phyloP scores from a whole-genome alignment of 1,284 basidiomycete genomes.

The Thecaphora thlaspeos region DNA sequence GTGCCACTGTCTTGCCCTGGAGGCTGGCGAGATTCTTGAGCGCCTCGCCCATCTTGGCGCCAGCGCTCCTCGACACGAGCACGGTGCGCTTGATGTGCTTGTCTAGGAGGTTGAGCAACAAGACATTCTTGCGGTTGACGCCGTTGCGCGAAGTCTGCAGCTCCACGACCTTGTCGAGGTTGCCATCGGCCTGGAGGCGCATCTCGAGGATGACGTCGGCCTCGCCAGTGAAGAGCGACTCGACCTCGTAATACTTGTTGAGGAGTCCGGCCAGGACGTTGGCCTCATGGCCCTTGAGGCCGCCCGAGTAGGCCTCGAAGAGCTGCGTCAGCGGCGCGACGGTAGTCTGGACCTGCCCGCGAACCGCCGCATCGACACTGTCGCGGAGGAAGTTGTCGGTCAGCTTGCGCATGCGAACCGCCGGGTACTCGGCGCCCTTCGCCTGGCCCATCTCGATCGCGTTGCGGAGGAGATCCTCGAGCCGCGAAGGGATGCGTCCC shows the following conservation, averaged over 20 bases:
- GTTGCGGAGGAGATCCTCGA: slow-evolving; percentile 78
- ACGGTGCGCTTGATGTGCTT: slow-evolving; percentile 58
- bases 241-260: slow-evolving; percentile 75
- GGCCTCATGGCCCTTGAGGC: slow-evolving; percentile 84
- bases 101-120: slow-evolving; percentile 81
- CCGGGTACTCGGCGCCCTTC: slow-evolving; percentile 81
- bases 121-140: slow-evolving; percentile 85
- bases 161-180: slow-evolving; percentile 82
- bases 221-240: slow-evolving; percentile 88
- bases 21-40: slow-evolving; percentile 68
- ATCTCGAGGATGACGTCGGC: slow-evolving; percentile 85
- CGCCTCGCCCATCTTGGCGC: slow-evolving; percentile 43
- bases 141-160: slow-evolving; percentile 94
- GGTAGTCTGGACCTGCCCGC: slow-evolving; percentile 61
- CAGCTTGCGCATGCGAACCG: slow-evolving; percentile 72
- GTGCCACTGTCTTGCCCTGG: slow-evolving; percentile 61
- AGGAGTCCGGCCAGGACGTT: slow-evolving; percentile 72
- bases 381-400: slow-evolving; percentile 83
- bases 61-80: slow-evolving; percentile 38
- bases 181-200: slow-evolving; percentile 86
- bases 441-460: slow-evolving; percentile 74
- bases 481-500: slow-evolving; percentile 77
- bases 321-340: slow-evolving; percentile 73
- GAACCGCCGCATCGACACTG: slow-evolving; percentile 63
- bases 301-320: slow-evolving; percentile 77